Conservation (phyloP, 192 early-diverging fungal species). For the Coemansia biformis region DNA sequence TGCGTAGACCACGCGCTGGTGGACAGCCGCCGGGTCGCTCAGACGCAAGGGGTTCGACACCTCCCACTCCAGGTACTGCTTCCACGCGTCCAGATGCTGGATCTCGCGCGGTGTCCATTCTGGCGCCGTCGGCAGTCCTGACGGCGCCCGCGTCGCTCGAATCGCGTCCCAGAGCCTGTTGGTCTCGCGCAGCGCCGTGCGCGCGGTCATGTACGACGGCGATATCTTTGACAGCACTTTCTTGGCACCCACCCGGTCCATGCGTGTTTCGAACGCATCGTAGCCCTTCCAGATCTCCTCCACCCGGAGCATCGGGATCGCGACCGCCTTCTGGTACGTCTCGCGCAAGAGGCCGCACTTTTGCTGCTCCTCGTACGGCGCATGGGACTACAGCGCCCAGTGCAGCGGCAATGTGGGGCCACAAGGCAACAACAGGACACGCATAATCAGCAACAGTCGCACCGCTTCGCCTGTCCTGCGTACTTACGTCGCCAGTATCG, state of each 20-base stretch:
- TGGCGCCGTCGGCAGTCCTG: conserved; percentile 67
- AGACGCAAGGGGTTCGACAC: conserved; percentile 76
- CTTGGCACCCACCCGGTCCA: conserved; percentile 78
- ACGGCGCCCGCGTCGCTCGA: conserved; percentile 51
- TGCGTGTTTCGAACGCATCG: conserved; percentile 82
- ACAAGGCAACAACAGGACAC: too few relatives aligned
- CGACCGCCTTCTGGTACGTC: conserved; percentile 79
- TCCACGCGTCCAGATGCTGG: conserved; percentile 66
- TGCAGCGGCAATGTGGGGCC: too few relatives aligned
- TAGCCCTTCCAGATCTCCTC: conserved; percentile 95
- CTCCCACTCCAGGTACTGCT: conserved; percentile 88
- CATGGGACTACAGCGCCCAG: conserved; percentile 20
- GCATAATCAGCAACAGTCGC: too few relatives aligned
- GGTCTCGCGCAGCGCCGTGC: conserved; percentile 78
- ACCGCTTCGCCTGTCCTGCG: too few relatives aligned
- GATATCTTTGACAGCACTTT: conserved; percentile 81
- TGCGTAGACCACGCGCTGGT: conserved; percentile 71
- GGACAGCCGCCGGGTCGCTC: conserved; percentile 48
- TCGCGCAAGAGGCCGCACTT: conserved; percentile 80
- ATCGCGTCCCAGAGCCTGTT: conserved; percentile 74
- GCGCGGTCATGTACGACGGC: conserved; percentile 88
- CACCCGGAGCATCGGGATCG: conserved; percentile 79
- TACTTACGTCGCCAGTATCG: too few relatives aligned
- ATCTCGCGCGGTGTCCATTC: conserved; percentile 74
- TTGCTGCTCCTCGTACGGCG: conserved; percentile 80